These are phyloP conservation scores for Dothideomycetidae sp. DNA, from an alignment of 2,329 filamentous ascomycete species.

Conservation along the genomic window DNA sequence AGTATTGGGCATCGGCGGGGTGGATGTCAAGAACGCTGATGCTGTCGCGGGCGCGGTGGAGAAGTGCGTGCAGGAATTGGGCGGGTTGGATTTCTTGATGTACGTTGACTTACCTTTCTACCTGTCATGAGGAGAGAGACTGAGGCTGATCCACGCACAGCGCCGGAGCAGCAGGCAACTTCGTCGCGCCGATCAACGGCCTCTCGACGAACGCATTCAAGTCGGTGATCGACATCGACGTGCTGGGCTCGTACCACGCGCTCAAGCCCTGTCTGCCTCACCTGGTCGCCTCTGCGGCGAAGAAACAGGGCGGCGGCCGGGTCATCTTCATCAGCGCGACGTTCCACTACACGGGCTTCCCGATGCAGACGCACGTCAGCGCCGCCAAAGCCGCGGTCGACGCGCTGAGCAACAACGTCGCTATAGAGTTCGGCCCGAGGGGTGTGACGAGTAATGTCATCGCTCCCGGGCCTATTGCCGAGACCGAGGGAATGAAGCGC, in stretches of 20 bases:
- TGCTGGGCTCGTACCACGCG: conserved; percentile 86
- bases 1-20: conserved; percentile 68
- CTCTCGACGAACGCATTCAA: conserved; percentile 86
- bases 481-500: conserved; percentile 52
- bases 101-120: conserved; percentile 29
- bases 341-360: conserved; percentile 77
- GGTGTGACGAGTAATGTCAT: conserved; percentile 83
- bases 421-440: conserved; percentile 78
- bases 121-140: background rate
- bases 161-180: conserved; percentile 91
- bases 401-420: conserved; percentile 61
- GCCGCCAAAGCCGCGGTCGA: conserved; percentile 89
- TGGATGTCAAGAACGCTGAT: conserved; percentile 54
- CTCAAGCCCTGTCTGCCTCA: conserved; percentile 81
- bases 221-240: conserved; percentile 89
- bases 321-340: conserved; percentile 85
- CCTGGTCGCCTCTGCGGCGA: conserved; percentile 57
- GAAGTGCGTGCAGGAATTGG: conserved; percentile 66
- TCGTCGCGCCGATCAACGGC: conserved; percentile 69
- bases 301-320: conserved; percentile 55
- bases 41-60: conserved; percentile 61
- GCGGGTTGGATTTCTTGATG: conserved; percentile 86
- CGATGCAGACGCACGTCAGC: conserved; percentile 76
- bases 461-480: conserved; percentile 70
- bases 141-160: background rate